Evolutionary conservation across 2,329 filamentous ascomycete species (phyloP).

Genomic region (Fusarium solani-melongenae): DNA sequence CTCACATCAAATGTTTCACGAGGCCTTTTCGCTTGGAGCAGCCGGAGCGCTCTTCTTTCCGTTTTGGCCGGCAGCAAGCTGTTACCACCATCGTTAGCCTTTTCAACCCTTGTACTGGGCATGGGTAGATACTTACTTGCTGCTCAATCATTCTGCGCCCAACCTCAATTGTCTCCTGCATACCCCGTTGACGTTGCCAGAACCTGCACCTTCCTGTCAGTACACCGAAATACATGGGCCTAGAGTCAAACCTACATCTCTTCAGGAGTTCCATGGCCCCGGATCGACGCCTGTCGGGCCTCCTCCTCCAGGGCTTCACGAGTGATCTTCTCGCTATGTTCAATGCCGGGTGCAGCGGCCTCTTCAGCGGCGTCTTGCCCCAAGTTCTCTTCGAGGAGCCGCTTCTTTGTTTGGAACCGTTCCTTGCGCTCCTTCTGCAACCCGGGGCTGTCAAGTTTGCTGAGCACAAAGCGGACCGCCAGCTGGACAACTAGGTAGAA

Average conservation of each 20-base stretch:
- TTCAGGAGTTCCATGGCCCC: slow-evolving; percentile 62
- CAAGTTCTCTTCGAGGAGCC: slow-evolving; percentile 79
- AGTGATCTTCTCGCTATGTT: slow-evolving; percentile 71
- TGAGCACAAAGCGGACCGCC: slow-evolving; percentile 77
- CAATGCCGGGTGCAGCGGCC: slow-evolving; percentile 58
- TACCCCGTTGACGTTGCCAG: slow-evolving; percentile 70
- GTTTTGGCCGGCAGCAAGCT: slow-evolving; percentile 24
- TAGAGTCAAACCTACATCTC: slow-evolving; percentile 54
- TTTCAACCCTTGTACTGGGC: background rate
- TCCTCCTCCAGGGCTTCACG: slow-evolving; percentile 73
- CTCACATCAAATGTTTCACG: background rate
- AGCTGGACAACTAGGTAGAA: slow-evolving; percentile 84
- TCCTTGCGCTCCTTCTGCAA: slow-evolving; percentile 87
- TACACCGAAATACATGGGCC: background rate
- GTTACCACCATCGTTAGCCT: slow-evolving; percentile 19
- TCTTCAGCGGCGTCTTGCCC: slow-evolving; percentile 65
- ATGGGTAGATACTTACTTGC: slow-evolving; percentile 42
- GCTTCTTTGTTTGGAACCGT: slow-evolving; percentile 82
- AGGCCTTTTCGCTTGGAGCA: slow-evolving; percentile 36
- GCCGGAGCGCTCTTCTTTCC: slow-evolving; percentile 27
- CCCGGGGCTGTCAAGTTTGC: slow-evolving; percentile 86
- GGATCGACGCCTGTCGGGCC: slow-evolving; percentile 61
- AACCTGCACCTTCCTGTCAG: slow-evolving; percentile 57
- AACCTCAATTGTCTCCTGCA: slow-evolving; percentile 67
- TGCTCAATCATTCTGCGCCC: slow-evolving; percentile 67